These are phyloP conservation scores for Stropharia rugosoannulata DNA, from an alignment of 768 basidiomycete genomes.

Conservation along the genomic window DNA sequence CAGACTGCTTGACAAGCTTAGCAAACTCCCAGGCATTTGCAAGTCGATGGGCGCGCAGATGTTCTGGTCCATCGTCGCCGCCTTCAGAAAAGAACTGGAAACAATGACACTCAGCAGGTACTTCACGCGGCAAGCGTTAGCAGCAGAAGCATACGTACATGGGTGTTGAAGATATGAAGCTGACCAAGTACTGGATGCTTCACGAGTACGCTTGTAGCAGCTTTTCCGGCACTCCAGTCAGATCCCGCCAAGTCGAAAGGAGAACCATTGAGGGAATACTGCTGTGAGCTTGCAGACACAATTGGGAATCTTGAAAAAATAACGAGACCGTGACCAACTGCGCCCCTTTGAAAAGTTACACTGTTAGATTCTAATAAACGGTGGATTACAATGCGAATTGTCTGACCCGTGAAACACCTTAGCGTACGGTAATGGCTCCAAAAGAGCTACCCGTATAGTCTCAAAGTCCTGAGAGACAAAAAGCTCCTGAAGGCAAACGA, in stretches of 20 bases:
- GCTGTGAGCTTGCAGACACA: background rate
- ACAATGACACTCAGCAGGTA: background rate
- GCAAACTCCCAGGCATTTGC: background rate
- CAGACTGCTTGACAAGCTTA: background rate
- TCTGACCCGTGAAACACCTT: background rate
- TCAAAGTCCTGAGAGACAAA: background rate
- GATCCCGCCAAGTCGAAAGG: background rate
- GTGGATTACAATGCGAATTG: background rate
- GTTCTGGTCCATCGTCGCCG: background rate
- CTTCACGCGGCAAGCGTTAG: background rate
- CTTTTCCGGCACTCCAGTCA: background rate
- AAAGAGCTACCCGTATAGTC: background rate
- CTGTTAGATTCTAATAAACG: background rate
- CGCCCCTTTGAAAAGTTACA: background rate
- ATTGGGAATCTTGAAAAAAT: background rate
- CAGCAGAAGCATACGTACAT: background rate
- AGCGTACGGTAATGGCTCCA: background rate
- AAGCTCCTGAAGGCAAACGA: background rate
- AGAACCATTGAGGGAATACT: background rate
- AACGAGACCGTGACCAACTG: background rate
- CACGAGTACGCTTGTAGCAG: background rate
- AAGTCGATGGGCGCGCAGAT: background rate
- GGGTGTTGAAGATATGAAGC: background rate
- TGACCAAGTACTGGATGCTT: background rate
- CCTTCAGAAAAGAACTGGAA: background rate